These are phyloP conservation scores for Coniophora puteana DNA, from an alignment of 1,284 basidiomycete species.

Conservation along the genomic window DNA sequence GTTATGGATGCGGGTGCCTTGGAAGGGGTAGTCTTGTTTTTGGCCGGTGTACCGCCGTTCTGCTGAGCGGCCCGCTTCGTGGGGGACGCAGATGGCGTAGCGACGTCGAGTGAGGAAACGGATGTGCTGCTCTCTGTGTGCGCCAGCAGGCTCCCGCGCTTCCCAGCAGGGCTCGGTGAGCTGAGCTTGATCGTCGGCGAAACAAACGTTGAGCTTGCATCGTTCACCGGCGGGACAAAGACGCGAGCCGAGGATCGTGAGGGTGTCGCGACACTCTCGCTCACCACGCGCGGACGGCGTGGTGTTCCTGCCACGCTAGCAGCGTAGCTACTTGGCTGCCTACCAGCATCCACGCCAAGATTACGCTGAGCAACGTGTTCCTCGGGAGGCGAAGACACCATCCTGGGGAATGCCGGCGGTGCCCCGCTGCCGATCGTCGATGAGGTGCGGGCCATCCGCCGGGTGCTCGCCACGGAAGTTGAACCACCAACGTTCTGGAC, in stretches of 20 bases:
- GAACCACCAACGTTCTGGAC: neutral
- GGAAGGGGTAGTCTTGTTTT: slow-evolving; percentile 14
- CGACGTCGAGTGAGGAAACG: slow-evolving; percentile 16
- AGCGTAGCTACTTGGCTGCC: too few relatives aligned
- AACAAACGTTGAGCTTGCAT: too few relatives aligned
- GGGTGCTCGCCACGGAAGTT: neutral
- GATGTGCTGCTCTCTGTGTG: slow-evolving; percentile 6
- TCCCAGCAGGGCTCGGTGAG: slow-evolving; percentile 20
- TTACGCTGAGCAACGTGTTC: slow-evolving; percentile 13
- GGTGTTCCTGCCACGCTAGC: slow-evolving; percentile 30
- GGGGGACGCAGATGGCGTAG: slow-evolving; percentile 10
- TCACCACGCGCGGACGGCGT: slow-evolving; percentile 33
- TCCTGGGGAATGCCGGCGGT: neutral
- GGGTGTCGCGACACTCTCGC: slow-evolving; percentile 20
- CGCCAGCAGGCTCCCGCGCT: slow-evolving; percentile 15
- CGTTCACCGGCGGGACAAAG: too few relatives aligned
- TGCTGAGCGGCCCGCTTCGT: slow-evolving; percentile 15
- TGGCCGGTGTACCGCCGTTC: slow-evolving; percentile 13
- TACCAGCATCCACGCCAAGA: too few relatives aligned
- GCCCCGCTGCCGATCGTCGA: neutral
- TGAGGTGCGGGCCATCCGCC: neutral
- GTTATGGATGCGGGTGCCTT: slow-evolving; percentile 14
- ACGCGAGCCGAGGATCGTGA: slow-evolving; percentile 21
- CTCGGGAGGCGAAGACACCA: slow-evolving; percentile 18
- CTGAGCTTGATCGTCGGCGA: slow-evolving; percentile 20